These are phyloP conservation scores for Ogataea corticis DNA, from an alignment of 805 yeast species.

Conservation along the genomic window DNA sequence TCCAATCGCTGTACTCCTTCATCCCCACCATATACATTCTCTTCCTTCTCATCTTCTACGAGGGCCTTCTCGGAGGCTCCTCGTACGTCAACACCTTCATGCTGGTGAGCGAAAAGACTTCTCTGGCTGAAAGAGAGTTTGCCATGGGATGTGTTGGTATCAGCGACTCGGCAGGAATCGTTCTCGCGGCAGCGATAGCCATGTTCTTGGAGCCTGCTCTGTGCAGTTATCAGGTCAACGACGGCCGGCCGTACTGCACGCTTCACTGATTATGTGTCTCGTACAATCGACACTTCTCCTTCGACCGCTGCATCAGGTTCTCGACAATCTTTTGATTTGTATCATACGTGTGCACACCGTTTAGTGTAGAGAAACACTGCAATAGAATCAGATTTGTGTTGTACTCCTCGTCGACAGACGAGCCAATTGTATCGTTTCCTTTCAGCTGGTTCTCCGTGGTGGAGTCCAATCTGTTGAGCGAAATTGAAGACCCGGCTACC, in stretches of 20 bases:
- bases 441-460: background rate
- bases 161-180: slow-evolving; percentile 83
- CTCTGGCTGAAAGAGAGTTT: slow-evolving; percentile 62
- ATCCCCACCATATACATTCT: slow-evolving; percentile 63
- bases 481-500: slow-evolving; percentile 10
- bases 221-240: slow-evolving; percentile 67
- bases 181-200: slow-evolving; percentile 75
- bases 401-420: slow-evolving; percentile 14
- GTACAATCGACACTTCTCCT: slow-evolving; percentile 23
- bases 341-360: slow-evolving; percentile 53
- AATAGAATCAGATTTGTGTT: slow-evolving; percentile 33
- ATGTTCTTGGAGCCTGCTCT: slow-evolving; percentile 71
- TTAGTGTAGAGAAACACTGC: slow-evolving; percentile 63
- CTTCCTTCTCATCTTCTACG: slow-evolving; percentile 71
- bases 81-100: slow-evolving; percentile 88
- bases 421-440: background rate
- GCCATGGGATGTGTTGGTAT: slow-evolving; percentile 82
- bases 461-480: slow-evolving; percentile 2
- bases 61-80: slow-evolving; percentile 88
- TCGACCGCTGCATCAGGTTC: slow-evolving; percentile 40
- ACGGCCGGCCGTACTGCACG: slow-evolving; percentile 82
- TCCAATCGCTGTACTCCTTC: slow-evolving; percentile 63
- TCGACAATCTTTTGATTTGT: slow-evolving; percentile 62
- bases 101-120: slow-evolving; percentile 63
- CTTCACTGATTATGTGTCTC: slow-evolving; percentile 30